A percentile compares a stretch with the other conserved stretches of the same genome.
phyloP scores from a whole-genome alignment of 2,329 filamentous ascomycete genomes.

The Pseudogymnoascus sp. region DNA sequence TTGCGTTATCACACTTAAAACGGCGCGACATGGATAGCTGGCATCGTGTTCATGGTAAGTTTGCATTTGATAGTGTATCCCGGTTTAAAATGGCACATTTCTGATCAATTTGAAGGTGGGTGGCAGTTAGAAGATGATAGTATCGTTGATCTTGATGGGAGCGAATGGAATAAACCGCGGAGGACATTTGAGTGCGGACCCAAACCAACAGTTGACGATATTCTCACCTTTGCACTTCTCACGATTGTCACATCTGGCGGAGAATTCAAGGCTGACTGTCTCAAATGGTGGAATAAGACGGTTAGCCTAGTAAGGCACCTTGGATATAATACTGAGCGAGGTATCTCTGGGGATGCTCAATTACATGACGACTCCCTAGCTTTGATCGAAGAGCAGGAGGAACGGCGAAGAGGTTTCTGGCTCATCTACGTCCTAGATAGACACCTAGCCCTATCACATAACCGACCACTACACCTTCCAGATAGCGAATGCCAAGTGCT shows the following conservation, averaged over 20 bases:
- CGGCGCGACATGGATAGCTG: background rate
- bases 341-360: background rate
- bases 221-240: slow-evolving; percentile 39
- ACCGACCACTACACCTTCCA: slow-evolving; percentile 33
- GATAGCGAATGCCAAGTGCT: slow-evolving; percentile 41
- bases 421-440: slow-evolving; percentile 11
- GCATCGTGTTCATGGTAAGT: background rate
- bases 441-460: slow-evolving; percentile 13
- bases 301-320: background rate
- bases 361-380: background rate
- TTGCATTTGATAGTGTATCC: background rate
- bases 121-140: background rate
- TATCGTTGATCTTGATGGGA: background rate
- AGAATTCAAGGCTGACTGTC: slow-evolving; percentile 42
- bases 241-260: slow-evolving; percentile 40
- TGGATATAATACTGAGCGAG: background rate
- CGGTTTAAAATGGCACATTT: background rate
- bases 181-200: background rate
- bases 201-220: slow-evolving; percentile 30
- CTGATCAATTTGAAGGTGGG: background rate
- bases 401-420: slow-evolving; percentile 12
- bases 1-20: background rate
- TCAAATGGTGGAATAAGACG: slow-evolving; percentile 42
- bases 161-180: background rate
- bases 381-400: slow-evolving; percentile 2